phyloP scores from a whole-genome alignment of 768 basidiomycete genomes.

The Trametes villosa region DNA sequence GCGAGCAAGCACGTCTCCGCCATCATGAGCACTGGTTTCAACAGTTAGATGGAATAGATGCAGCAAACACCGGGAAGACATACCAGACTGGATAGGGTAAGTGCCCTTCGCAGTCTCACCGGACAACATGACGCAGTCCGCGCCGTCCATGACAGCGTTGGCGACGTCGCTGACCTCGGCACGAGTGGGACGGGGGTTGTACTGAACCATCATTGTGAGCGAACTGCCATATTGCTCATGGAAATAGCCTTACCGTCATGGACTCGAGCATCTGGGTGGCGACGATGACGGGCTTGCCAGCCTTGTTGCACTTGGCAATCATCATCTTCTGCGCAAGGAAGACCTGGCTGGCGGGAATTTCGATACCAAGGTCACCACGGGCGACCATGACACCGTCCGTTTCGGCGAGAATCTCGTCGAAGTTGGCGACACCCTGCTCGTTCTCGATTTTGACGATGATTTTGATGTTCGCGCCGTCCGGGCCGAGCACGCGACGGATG shows the following conservation, averaged over 20 bases:
- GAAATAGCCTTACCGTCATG: conserved; percentile 75
- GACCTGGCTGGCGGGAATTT: conserved; percentile 99
- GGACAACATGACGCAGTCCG: conserved; percentile 99
- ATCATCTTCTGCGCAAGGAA: conserved; percentile 99
- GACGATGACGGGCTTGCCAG: conserved; percentile 97
- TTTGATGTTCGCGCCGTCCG: conserved; percentile 95
- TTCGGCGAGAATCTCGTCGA: conserved; percentile 95
- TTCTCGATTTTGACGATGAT: conserved; percentile 99
- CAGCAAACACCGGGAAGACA: conserved; percentile 24
- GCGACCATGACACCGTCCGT: conserved; percentile 99
- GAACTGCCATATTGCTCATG: background rate
- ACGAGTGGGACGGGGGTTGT: conserved; percentile 98
- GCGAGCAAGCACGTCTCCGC: conserved; percentile 98
- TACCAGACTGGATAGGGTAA: conserved; percentile 95
- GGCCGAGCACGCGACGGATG: conserved; percentile 91
- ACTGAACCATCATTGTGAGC: conserved; percentile 50
- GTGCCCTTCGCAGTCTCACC: conserved; percentile 98
- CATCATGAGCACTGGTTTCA: conserved; percentile 89
- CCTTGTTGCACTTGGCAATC: conserved; percentile 99
- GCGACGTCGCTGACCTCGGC: conserved; percentile 99
- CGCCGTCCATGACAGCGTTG: conserved; percentile 97
- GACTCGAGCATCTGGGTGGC: conserved; percentile 99
- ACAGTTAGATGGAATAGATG: background rate
- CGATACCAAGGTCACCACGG: conserved; percentile 98
- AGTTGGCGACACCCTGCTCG: conserved; percentile 98